These are phyloP conservation scores for Beauveria australis DNA, from an alignment of 2,329 filamentous ascomycete genomes.

Conservation along the genomic window DNA sequence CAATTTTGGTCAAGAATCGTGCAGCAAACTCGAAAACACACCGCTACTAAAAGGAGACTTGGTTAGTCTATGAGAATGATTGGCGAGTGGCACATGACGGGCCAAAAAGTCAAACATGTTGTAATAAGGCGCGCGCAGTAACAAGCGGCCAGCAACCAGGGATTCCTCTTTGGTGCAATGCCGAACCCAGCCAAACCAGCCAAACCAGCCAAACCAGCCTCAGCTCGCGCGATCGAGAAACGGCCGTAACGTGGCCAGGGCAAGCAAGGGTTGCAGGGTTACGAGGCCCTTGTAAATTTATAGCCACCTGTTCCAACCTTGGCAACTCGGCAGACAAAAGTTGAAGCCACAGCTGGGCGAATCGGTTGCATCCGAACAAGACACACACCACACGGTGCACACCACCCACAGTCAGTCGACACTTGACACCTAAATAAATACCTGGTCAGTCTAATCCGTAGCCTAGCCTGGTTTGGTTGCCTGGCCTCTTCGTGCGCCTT, in stretches of 20 bases:
- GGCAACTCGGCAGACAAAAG: neutral
- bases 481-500: neutral
- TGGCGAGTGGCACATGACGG: neutral
- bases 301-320: neutral
- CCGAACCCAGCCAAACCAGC: neutral
- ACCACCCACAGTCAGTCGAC: neutral
- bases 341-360: neutral
- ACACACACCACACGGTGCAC: neutral
- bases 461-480: neutral
- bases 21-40: neutral
- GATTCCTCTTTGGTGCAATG: neutral
- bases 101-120: neutral
- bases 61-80: neutral
- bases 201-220: neutral
- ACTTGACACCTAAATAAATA: neutral
- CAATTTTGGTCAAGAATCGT: too few species aligned
- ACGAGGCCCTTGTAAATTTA: neutral
- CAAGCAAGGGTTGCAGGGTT: neutral
- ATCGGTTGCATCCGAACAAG: slow-evolving; percentile 6
- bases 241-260: neutral
- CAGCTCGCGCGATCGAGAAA: neutral
- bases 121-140: neutral
- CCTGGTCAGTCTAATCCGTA: neutral
- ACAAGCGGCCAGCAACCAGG: neutral
- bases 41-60: neutral